Percentiles rank a stretch among this genome's conserved stretches.
These are phyloP conservation scores for Euphrasia confusa DNA, from an alignment of 257 asterid species.

Conservation along the genomic window DNA sequence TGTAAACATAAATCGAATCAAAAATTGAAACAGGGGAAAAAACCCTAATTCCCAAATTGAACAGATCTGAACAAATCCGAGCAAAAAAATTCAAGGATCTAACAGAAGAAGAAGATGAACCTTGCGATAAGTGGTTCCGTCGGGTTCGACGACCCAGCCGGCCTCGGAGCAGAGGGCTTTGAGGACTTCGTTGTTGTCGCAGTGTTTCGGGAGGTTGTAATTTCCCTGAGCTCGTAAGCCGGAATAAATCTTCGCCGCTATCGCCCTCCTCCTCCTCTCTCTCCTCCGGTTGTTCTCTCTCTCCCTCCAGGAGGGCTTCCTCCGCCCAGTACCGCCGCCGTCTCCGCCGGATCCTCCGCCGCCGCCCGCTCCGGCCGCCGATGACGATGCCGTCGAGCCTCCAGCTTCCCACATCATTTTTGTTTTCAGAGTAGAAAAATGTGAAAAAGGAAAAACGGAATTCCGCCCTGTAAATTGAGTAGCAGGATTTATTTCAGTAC, in stretches of 20 bases:
- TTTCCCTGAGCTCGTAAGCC: slow-evolving; percentile 97
- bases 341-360: slow-evolving; percentile 12
- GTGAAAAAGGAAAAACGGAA: not conserved
- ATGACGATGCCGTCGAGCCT: slow-evolving; percentile 56
- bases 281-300: slow-evolving; percentile 96
- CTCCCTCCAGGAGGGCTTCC: slow-evolving; percentile 97
- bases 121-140: slow-evolving; percentile 95
- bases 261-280: slow-evolving; percentile 89
- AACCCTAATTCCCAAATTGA: slow-evolving; percentile 24
- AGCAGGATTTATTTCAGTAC: not conserved
- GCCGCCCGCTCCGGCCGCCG: slow-evolving; percentile 43
- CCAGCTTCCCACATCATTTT: slow-evolving; percentile 94
- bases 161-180: slow-evolving; percentile 95
- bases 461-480: not conserved
- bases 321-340: slow-evolving; percentile 50
- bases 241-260: slow-evolving; percentile 86
- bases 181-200: slow-evolving; percentile 89
- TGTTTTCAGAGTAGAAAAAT: not conserved
- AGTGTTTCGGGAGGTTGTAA: slow-evolving; percentile 86
- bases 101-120: slow-evolving; percentile 23
- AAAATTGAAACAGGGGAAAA: not conserved
- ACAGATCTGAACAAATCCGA: slow-evolving; percentile 46
- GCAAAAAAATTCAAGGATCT: not conserved
- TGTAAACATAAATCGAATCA: slow-evolving; percentile 24
- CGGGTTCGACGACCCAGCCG: slow-evolving; percentile 94